A percentile compares a stretch with the other conserved stretches of the same genome.
phyloP scores from a whole-genome alignment of 2,329 filamentous ascomycete species.

The Ophidiomyces ophidiicola region DNA sequence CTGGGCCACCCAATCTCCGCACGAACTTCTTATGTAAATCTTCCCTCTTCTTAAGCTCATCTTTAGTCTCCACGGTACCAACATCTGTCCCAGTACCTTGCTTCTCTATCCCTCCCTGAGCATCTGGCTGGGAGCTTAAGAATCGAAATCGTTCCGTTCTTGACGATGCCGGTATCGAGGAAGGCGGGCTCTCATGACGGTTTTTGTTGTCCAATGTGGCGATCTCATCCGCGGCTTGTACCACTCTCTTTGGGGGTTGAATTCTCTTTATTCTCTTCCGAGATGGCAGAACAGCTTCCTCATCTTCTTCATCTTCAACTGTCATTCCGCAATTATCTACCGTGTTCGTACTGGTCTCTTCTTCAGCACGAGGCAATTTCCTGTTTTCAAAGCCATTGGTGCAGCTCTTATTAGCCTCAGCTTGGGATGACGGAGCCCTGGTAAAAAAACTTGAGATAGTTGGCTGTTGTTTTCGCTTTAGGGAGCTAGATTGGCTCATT shows the following conservation, averaged over 20 bases:
- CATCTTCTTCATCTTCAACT: conserved; percentile 25
- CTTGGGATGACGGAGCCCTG: conserved; percentile 36
- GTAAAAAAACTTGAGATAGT: conserved; percentile 81
- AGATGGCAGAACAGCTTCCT: conserved; percentile 29
- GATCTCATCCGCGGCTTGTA: conserved; percentile 11
- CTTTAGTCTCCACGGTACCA: conserved; percentile 38
- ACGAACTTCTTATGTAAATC: conserved; percentile 75
- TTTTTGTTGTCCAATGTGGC: conserved; percentile 9
- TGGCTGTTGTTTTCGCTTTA: conserved; percentile 48
- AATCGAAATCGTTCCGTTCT: conserved; percentile 50
- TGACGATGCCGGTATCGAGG: conserved; percentile 23
- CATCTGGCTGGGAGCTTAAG: conserved; percentile 36
- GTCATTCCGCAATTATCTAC: too few species aligned
- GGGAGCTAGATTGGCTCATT: conserved; percentile 16
- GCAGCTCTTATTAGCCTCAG: neutral
- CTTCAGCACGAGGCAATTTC: too few species aligned
- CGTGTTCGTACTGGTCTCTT: too few species aligned
- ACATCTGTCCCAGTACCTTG: conserved; percentile 27
- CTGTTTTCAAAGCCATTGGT: neutral
- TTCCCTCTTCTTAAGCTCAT: conserved; percentile 48
- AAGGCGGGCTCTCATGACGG: neutral
- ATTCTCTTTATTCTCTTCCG: conserved; percentile 31
- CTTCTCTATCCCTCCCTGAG: conserved; percentile 16
- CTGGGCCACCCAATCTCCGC: conserved; percentile 74
- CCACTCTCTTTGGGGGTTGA: conserved; percentile 15